Percentiles rank a stretch among this genome's conserved stretches.
Evolutionary conservation across 2,329 filamentous ascomycete species (phyloP).

Genomic region (Aspergillus sp.): DNA sequence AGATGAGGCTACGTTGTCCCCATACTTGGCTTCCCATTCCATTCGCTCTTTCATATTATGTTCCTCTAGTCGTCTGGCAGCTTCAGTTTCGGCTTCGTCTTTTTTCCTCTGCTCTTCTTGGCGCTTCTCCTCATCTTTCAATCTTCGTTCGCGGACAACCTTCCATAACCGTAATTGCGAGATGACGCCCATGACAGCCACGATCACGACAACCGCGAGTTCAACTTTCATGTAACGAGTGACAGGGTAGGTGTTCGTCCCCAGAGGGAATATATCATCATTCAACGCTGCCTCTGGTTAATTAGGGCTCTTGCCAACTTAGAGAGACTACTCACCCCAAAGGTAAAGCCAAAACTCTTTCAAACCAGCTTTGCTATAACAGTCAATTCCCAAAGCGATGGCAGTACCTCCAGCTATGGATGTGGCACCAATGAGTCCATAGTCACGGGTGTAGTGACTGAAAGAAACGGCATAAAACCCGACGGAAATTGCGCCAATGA

Average conservation of each 20-base stretch:
- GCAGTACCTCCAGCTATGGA: constrained; percentile 80
- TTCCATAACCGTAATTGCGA: constrained; percentile 88
- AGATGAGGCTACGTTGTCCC: constrained; percentile 46
- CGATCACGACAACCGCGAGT: constrained; percentile 71
- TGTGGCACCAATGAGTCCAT: constrained; percentile 73
- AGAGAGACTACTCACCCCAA: constrained; percentile 60
- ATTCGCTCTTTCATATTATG: constrained; percentile 45
- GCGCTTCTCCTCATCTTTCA: constrained; percentile 46
- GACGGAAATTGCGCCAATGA: constrained; percentile 72
- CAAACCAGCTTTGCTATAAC: constrained; percentile 81
- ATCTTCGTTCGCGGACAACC: constrained; percentile 61
- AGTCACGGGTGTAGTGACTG: constrained; percentile 73
- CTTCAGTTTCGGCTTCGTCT: constrained; percentile 66
- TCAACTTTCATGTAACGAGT: constrained; percentile 86
- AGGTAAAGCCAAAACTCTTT: constrained; percentile 97
- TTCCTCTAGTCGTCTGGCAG: constrained; percentile 60
- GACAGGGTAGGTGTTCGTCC: constrained; percentile 75
- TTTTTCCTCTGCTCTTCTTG: constrained; percentile 56
- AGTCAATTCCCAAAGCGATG: constrained; percentile 82
- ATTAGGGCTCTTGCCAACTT: background rate
- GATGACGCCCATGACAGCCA: constrained; percentile 72
- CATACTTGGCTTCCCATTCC: constrained; percentile 77
- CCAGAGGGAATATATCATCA: constrained; percentile 72
- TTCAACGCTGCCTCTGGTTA: constrained; percentile 60
- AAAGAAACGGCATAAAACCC: constrained; percentile 74